Evolutionary conservation across 2,329 filamentous ascomycete species (phyloP).

Genomic region (Amauroascus verrucosus): DNA sequence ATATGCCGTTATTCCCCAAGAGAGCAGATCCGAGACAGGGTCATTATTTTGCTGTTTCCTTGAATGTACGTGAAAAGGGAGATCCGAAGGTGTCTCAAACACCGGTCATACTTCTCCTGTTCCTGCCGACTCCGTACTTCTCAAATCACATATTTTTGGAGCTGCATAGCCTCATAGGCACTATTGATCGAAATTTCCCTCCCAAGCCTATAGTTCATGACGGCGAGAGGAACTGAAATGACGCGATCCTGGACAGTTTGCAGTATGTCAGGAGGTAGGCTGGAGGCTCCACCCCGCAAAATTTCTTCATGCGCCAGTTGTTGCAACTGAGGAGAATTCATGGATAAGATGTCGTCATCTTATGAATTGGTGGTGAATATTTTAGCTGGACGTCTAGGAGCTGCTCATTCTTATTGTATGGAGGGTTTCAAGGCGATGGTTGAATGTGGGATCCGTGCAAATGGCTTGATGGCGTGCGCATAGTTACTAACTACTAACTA

Average conservation of each 20-base stretch:
- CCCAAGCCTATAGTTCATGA: neutral
- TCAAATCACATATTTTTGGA: neutral
- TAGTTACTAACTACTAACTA: too few species aligned
- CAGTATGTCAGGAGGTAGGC: too few species aligned
- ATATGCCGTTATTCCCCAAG: neutral
- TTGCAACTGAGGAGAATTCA: neutral
- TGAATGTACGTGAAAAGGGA: neutral
- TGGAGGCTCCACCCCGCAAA: too few species aligned
- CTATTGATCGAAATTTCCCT: neutral
- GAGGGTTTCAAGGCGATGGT: too few species aligned
- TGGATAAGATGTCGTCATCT: neutral
- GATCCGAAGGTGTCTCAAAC: neutral
- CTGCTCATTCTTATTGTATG: too few species aligned
- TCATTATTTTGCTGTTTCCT: neutral
- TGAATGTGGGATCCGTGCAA: too few species aligned
- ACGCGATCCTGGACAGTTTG: neutral
- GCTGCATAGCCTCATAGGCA: neutral
- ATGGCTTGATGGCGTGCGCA: too few species aligned
- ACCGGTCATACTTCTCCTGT: neutral
- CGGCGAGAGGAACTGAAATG: neutral
- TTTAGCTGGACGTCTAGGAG: too few species aligned
- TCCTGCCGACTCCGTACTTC: neutral
- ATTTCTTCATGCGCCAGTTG: neutral
- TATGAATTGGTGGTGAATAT: neutral
- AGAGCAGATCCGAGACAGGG: neutral